These are phyloP conservation scores for Luzula sylvatica DNA, from an alignment of 176 grass and related monocot genomes.

Conservation along the genomic window DNA sequence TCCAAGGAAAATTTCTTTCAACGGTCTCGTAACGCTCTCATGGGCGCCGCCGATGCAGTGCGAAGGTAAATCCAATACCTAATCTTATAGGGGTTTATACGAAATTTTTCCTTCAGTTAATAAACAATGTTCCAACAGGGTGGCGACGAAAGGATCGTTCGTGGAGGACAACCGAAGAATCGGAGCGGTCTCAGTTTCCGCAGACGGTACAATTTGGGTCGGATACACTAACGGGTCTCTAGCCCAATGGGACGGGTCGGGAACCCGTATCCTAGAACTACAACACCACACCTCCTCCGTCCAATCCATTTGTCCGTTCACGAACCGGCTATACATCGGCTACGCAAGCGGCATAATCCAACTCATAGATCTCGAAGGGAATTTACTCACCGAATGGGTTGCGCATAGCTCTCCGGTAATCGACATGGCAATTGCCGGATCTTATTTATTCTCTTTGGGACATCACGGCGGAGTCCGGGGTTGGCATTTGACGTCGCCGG, in stretches of 20 bases:
- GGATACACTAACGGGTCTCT: slow-evolving; percentile 85
- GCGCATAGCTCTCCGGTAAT: slow-evolving; percentile 79
- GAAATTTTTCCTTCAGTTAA: background rate
- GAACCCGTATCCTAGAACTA: slow-evolving; percentile 57
- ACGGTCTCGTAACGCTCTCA: slow-evolving; percentile 82
- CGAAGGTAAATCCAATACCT: slow-evolving; percentile 17
- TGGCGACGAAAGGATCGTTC: slow-evolving; percentile 80
- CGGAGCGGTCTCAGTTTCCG: slow-evolving; percentile 52
- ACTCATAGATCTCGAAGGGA: slow-evolving; percentile 65
- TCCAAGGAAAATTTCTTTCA: slow-evolving; percentile 90
- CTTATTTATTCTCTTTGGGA: slow-evolving; percentile 73
- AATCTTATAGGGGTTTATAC: background rate
- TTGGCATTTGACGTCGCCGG: slow-evolving; percentile 77
- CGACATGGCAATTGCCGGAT: slow-evolving; percentile 57
- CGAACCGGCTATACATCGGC: slow-evolving; percentile 73
- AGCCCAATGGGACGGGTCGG: slow-evolving; percentile 79
- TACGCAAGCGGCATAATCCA: slow-evolving; percentile 79
- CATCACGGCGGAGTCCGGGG: slow-evolving; percentile 94
- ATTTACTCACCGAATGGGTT: slow-evolving; percentile 78
- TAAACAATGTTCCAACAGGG: slow-evolving; percentile 18
- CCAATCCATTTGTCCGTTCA: slow-evolving; percentile 77
- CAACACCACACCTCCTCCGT: slow-evolving; percentile 75
- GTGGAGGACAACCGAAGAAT: slow-evolving; percentile 75
- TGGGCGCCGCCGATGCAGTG: slow-evolving; percentile 83
- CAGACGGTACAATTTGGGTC: slow-evolving; percentile 75